Conservation (phyloP, 1,139 yeast genomes). For the Suzukiozyma palmioleophila region DNA sequence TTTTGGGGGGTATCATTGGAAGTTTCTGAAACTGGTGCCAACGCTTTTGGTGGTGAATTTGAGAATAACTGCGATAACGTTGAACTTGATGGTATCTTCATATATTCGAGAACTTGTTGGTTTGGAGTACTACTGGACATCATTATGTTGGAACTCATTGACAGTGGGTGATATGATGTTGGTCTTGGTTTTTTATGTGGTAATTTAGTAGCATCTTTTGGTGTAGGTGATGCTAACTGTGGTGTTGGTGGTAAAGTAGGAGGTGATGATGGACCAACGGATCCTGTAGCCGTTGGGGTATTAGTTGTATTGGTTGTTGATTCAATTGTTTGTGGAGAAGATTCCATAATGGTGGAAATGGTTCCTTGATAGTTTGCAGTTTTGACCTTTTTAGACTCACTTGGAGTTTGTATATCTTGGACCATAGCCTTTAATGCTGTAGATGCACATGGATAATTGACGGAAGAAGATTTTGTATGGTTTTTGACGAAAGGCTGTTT, state of each 20-base stretch:
- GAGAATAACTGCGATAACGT: slow-evolving; percentile 36
- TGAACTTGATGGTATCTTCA: slow-evolving; percentile 31
- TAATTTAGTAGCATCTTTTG: slow-evolving; percentile 25
- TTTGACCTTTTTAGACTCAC: slow-evolving; percentile 23
- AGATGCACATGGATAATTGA: slow-evolving; percentile 51
- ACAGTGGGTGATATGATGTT: slow-evolving; percentile 70
- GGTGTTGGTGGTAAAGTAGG: slow-evolving; percentile 12
- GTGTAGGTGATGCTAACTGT: slow-evolving; percentile 8
- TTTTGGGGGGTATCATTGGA: slow-evolving; percentile 1
- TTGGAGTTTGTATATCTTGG: slow-evolving; percentile 26
- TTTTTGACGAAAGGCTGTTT: slow-evolving; percentile 17
- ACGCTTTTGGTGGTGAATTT: slow-evolving; percentile 31
- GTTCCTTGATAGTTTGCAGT: slow-evolving; percentile 43
- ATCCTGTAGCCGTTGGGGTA: background rate
- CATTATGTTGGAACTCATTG: slow-evolving; percentile 36
- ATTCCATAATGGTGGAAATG: slow-evolving; percentile 43
- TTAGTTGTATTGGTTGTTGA: slow-evolving; percentile 3
- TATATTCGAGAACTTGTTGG: slow-evolving; percentile 20
- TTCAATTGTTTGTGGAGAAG: slow-evolving; percentile 27
- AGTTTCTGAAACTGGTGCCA: slow-evolving; percentile 1
- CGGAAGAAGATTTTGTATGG: slow-evolving; percentile 34
- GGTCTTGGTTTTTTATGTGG: slow-evolving; percentile 68
- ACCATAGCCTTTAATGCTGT: slow-evolving; percentile 67
- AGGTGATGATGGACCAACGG: slow-evolving; percentile 5
- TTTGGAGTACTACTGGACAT: slow-evolving; percentile 18